Evolutionary conservation across 2,329 filamentous ascomycete genomes (phyloP).

Genomic region (Pseudocercospora fijiensis): DNA sequence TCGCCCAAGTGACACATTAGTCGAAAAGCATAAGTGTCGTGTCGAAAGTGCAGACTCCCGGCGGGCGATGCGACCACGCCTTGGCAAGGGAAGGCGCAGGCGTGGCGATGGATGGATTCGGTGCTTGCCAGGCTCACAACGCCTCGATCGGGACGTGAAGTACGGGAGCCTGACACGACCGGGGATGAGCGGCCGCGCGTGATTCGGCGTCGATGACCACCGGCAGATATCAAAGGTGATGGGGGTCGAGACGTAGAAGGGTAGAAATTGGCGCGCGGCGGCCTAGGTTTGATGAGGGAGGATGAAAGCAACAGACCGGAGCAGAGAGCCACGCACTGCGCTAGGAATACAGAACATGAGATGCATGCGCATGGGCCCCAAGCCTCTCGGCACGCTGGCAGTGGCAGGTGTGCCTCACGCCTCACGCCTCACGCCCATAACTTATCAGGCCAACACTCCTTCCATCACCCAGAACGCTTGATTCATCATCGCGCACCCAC

Average conservation of each 20-base stretch:
- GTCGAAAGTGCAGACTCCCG: not conserved
- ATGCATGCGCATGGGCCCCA: not conserved
- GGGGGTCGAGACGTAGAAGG: not conserved
- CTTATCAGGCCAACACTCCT: not conserved
- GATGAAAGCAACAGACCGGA: not conserved
- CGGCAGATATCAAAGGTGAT: not conserved
- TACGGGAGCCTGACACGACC: not conserved
- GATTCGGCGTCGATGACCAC: not conserved
- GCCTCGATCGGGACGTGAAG: not conserved
- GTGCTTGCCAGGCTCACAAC: not conserved
- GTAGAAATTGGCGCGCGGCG: not conserved
- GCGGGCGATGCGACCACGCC: slow-evolving; percentile 15
- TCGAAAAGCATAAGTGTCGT: slow-evolving; percentile 7
- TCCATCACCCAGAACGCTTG: not conserved
- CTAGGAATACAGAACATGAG: not conserved
- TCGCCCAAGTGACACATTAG: slow-evolving; percentile 24
- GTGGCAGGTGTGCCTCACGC: not conserved
- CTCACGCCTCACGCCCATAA: not conserved
- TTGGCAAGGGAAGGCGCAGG: not conserved
- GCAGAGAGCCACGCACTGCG: no score
- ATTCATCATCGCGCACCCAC: not conserved
- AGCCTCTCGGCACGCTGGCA: not conserved
- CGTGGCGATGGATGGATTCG: not conserved
- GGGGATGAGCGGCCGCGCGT: not conserved
- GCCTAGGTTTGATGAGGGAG: slow-evolving; percentile 6